These are phyloP conservation scores for Schizophyllum commune DNA, from an alignment of 1,284 basidiomycete genomes.

Conservation along the genomic window DNA sequence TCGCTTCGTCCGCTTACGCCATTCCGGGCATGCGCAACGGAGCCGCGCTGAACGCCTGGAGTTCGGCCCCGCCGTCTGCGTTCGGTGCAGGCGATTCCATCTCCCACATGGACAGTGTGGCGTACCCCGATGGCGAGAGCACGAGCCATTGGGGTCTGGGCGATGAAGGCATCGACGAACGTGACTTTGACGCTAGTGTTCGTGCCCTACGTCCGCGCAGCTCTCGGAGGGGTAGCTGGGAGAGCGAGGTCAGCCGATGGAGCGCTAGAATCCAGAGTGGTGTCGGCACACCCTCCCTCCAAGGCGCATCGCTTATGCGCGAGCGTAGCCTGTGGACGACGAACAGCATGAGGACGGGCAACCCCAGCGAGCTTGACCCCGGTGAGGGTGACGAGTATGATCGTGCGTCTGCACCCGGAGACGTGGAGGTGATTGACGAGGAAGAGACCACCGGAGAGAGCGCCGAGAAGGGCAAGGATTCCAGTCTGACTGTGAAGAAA, in stretches of 20 bases:
- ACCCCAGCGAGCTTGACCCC: conserved; percentile 23
- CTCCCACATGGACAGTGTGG: conserved; percentile 56
- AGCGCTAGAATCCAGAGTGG: conserved; percentile 53
- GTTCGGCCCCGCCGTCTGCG: conserved; percentile 42
- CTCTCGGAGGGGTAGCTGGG: conserved; percentile 77
- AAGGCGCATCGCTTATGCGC: conserved; percentile 14
- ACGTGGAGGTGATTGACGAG: not conserved
- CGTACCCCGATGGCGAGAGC: conserved; percentile 53
- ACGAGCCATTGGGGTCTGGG: conserved; percentile 53
- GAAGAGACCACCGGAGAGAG: conserved; percentile 2
- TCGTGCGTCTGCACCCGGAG: conserved; percentile 19
- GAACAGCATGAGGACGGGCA: conserved; percentile 49
- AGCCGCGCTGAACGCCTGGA: conserved; percentile 20
- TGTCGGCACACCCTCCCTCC: conserved; percentile 35
- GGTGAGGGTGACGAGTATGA: conserved; percentile 24
- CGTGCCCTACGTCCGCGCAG: conserved; percentile 72
- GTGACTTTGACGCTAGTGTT: conserved; percentile 71
- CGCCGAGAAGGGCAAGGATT: conserved; percentile 5
- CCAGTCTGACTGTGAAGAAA: conserved; percentile 1
- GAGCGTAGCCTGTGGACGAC: conserved; percentile 53
- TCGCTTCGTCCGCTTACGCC: conserved; percentile 88
- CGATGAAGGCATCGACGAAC: conserved; percentile 55
- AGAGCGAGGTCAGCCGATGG: conserved; percentile 76
- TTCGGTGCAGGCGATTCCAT: conserved; percentile 53
- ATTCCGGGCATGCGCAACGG: conserved; percentile 43